Conservation (phyloP, 768 basidiomycete genomes). For the Russula sp. region DNA sequence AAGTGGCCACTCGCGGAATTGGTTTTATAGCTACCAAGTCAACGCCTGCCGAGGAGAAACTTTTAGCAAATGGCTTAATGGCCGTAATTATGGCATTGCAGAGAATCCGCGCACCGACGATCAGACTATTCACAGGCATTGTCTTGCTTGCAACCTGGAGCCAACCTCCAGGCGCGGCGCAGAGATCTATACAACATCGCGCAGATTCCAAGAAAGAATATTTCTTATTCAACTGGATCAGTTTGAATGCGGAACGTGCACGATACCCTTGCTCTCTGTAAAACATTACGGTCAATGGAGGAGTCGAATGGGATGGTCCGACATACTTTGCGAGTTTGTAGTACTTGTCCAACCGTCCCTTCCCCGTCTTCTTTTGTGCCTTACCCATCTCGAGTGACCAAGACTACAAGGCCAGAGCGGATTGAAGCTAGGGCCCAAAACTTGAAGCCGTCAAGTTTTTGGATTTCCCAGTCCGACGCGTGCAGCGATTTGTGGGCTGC, state of each 20-base stretch:
- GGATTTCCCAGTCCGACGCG: not conserved
- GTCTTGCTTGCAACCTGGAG: constrained; percentile 97
- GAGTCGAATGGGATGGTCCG: constrained; percentile 10
- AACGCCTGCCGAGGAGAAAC: constrained; percentile 51
- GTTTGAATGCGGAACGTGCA: constrained; percentile 98
- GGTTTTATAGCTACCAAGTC: constrained; percentile 96
- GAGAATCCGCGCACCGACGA: constrained; percentile 59
- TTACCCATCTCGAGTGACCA: constrained; percentile 30
- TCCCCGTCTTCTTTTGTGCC: constrained; percentile 92
- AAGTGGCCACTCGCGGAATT: constrained; percentile 87
- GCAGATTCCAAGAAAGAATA: constrained; percentile 86
- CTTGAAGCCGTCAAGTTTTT: not conserved
- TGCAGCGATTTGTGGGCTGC: not conserved
- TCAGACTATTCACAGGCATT: constrained; percentile 89
- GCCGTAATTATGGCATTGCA: not conserved
- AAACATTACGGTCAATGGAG: not conserved
- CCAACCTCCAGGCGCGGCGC: constrained; percentile 99
- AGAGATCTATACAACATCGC: constrained; percentile 93
- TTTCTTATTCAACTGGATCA: constrained; percentile 98
- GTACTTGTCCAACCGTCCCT: constrained; percentile 94
- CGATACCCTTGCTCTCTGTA: constrained; percentile 96
- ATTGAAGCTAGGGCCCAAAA: not conserved
- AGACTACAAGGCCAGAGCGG: not conserved
- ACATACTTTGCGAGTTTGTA: constrained; percentile 88
- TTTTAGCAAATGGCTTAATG: constrained; percentile 1